Conservation (phyloP, 805 yeast genomes). For the Wickerhamomyces silvicola region DNA sequence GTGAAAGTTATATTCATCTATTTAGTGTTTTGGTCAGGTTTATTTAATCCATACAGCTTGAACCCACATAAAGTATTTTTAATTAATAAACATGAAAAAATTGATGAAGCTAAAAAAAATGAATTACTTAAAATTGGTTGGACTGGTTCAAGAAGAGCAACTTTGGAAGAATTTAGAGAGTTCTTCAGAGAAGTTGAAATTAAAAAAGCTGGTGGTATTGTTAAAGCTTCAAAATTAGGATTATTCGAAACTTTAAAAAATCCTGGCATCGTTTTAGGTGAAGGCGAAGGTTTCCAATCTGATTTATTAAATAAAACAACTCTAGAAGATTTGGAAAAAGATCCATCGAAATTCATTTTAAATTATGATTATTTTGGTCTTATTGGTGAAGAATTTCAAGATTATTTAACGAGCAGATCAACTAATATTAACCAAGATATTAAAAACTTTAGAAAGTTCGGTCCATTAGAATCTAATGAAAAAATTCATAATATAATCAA, state of each 20-base stretch:
- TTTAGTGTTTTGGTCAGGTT: constrained; percentile 57
- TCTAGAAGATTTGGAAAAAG: constrained; percentile 31
- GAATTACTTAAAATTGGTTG: constrained; percentile 70
- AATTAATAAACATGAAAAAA: constrained; percentile 28
- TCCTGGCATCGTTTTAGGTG: constrained; percentile 56
- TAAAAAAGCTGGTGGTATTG: constrained; percentile 65
- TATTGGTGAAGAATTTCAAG: constrained; percentile 43
- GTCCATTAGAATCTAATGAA: constrained; percentile 47
- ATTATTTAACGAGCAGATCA: constrained; percentile 26
- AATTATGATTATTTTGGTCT: constrained; percentile 50
- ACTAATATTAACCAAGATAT: constrained; percentile 36
- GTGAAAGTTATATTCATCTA: constrained; percentile 54
- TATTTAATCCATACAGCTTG: constrained; percentile 67
- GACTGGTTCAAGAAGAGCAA: constrained; percentile 85
- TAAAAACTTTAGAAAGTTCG: constrained; percentile 61
- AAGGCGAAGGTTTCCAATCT: constrained; percentile 80
- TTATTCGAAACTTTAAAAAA: constrained; percentile 49
- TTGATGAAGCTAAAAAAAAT: constrained; percentile 27
- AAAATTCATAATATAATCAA: constrained; percentile 27
- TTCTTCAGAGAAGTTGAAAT: constrained; percentile 58
- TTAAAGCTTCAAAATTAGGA: constrained; percentile 72
- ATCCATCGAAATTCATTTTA: constrained; percentile 42
- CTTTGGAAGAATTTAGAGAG: constrained; percentile 64
- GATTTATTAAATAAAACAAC: constrained; percentile 31
- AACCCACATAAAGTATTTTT: constrained; percentile 29